phyloP scores from a whole-genome alignment of 352 stramenopile genomes.

The Globisporangium abappressorium region DNA sequence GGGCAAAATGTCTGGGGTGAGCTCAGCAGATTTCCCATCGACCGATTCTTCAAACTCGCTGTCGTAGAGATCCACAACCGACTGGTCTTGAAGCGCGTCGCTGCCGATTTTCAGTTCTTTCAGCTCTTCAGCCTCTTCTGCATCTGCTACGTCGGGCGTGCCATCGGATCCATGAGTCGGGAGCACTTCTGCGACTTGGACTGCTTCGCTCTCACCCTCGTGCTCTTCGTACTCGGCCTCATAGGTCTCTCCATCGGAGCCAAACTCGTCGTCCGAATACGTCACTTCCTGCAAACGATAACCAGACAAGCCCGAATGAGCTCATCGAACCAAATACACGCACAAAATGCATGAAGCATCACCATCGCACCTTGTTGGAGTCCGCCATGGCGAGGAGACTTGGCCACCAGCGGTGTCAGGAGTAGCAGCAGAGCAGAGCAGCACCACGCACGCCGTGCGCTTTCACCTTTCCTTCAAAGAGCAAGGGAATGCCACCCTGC shows the following conservation, averaged over 20 bases:
- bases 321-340: too few relatives aligned
- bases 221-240: slow-evolving; percentile 25
- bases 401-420: too few relatives aligned
- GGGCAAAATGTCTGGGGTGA: too few relatives aligned
- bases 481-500: background rate
- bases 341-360: too few relatives aligned
- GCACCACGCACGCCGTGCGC: background rate
- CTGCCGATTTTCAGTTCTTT: background rate
- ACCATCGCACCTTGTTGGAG: slow-evolving; percentile 8
- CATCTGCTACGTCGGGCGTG: background rate
- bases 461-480: background rate
- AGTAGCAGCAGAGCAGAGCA: background rate
- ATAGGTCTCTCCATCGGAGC: slow-evolving; percentile 22
- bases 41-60: background rate
- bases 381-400: slow-evolving; percentile 22
- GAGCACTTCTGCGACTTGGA: background rate
- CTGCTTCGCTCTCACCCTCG: slow-evolving; percentile 18
- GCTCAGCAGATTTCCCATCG: background rate
- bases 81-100: background rate
- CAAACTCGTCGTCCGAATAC: slow-evolving; percentile 61
- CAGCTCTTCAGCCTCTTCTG: background rate
- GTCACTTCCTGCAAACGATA: slow-evolving; percentile 18
- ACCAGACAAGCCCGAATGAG: too few relatives aligned
- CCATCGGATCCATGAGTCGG: background rate
- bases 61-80: background rate